Conservation (phyloP, 2,329 filamentous ascomycete genomes). For the Fusarium penzigii region DNA sequence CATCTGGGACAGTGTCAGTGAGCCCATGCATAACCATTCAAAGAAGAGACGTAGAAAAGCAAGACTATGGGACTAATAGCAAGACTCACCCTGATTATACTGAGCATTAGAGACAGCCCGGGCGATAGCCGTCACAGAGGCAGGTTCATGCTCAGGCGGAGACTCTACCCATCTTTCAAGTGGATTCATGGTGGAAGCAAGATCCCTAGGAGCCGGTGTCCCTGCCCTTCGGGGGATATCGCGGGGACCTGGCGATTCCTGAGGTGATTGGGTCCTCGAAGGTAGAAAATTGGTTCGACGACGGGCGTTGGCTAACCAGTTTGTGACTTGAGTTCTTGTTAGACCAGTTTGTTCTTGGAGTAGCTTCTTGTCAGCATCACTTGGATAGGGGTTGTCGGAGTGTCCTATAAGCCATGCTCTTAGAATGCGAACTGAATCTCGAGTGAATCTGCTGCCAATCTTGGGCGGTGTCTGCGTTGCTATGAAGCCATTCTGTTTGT, state of each 20-base stretch:
- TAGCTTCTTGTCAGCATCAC: conserved; percentile 75
- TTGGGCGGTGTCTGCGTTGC: conserved; percentile 12
- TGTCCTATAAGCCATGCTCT: conserved; percentile 80
- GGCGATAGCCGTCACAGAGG: conserved; percentile 33
- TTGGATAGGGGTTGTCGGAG: conserved; percentile 77
- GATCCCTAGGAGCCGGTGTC: conserved; percentile 37
- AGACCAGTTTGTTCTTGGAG: conserved; percentile 75
- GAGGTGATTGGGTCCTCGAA: conserved; percentile 15
- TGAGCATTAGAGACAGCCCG: conserved; percentile 24
- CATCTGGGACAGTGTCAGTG: not conserved
- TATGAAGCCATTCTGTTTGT: too few relatives aligned
- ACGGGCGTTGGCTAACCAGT: conserved; percentile 86
- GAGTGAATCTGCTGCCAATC: conserved; percentile 51
- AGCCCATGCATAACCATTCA: not conserved
- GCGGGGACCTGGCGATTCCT: conserved; percentile 39
- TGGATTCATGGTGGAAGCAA: conserved; percentile 19
- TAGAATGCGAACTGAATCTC: conserved; percentile 72
- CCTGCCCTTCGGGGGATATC: conserved; percentile 53
- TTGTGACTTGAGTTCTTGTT: conserved; percentile 76
- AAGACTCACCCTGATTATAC: too few relatives aligned
- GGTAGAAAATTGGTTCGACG: conserved; percentile 67
- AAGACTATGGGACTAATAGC: too few relatives aligned
- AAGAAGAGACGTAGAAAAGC: not conserved
- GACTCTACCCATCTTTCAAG: conserved; percentile 35
- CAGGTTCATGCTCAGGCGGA: conserved; percentile 34